phyloP scores from a whole-genome alignment of 352 stramenopile species.

The Pythium sukuiense region DNA sequence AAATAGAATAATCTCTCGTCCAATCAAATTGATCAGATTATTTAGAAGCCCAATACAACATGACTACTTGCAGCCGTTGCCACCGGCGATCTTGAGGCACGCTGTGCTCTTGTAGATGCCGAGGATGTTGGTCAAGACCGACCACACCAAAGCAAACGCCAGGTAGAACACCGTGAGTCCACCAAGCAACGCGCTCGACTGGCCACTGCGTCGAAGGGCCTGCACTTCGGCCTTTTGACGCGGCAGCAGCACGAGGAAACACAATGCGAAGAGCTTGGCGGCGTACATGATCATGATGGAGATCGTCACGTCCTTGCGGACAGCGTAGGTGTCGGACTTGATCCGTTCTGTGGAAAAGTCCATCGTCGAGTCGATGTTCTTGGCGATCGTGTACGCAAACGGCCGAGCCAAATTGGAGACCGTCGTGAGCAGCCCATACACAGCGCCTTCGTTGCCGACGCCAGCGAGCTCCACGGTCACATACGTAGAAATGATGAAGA shows the following conservation, averaged over 20 bases:
- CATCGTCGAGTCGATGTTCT: slow-evolving; percentile 37
- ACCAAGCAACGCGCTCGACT: slow-evolving; percentile 13
- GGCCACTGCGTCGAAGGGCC: slow-evolving; percentile 14
- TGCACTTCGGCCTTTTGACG: slow-evolving; percentile 27
- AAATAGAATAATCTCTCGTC: background rate
- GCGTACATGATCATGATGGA: slow-evolving; percentile 42
- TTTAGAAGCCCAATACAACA: too few species aligned
- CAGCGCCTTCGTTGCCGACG: slow-evolving; percentile 48
- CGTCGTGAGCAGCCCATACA: slow-evolving; percentile 54
- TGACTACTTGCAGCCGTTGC: background rate
- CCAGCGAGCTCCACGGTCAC: slow-evolving; percentile 40
- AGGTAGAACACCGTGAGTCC: slow-evolving; percentile 18
- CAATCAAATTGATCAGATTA: background rate
- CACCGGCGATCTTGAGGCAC: background rate
- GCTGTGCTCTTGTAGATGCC: background rate
- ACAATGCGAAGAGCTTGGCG: slow-evolving; percentile 37
- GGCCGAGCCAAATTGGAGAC: slow-evolving; percentile 37
- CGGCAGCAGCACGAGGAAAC: slow-evolving; percentile 32
- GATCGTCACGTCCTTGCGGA: slow-evolving; percentile 41
- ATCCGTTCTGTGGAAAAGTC: slow-evolving; percentile 37
- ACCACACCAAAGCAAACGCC: slow-evolving; percentile 4
- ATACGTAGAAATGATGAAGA: slow-evolving; percentile 40
- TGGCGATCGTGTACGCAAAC: slow-evolving; percentile 35
- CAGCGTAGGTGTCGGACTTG: slow-evolving; percentile 32
- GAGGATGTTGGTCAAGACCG: slow-evolving; percentile 22